A percentile compares a stretch with the other conserved stretches of the same genome.
Conservation (phyloP, 306 rosid species). For the Prunus fruticosa region DNA sequence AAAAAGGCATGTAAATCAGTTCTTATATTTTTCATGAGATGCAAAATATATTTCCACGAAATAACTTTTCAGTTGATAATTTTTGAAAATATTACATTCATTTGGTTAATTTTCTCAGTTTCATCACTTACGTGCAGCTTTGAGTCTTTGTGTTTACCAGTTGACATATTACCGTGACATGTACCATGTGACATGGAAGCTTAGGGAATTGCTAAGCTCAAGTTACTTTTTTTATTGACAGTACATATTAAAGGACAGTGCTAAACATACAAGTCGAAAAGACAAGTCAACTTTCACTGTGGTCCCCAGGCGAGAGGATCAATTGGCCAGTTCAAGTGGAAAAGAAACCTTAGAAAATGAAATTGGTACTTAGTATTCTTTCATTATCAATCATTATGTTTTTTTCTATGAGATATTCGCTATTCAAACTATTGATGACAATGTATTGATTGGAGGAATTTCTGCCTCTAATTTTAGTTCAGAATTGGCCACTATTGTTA, state of each 20-base stretch:
- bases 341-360: conserved; percentile 52
- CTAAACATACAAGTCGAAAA: conserved; percentile 50
- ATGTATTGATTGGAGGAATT: background rate
- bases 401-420: background rate
- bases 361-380: conserved; percentile 33
- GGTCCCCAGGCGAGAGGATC: conserved; percentile 63
- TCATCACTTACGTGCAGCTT: no score
- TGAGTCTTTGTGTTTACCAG: conserved; percentile 1
- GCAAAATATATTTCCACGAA: background rate
- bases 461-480: background rate
- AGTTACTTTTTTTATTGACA: conserved; percentile 40
- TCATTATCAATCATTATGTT: background rate
- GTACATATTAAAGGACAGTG: conserved; percentile 81
- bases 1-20: conserved; percentile 48
- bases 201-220: conserved; percentile 6
- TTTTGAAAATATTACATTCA: no score
- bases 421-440: background rate
- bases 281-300: conserved; percentile 60
- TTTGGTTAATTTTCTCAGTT: background rate
- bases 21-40: background rate
- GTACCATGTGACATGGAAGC: background rate
- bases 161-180: background rate
- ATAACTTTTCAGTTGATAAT: background rate
- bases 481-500: background rate
- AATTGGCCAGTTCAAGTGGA: conserved; percentile 45